Evolutionary conservation across 2,329 filamentous ascomycete genomes (phyloP).

Genomic region (Lachnellula subtilissima): DNA sequence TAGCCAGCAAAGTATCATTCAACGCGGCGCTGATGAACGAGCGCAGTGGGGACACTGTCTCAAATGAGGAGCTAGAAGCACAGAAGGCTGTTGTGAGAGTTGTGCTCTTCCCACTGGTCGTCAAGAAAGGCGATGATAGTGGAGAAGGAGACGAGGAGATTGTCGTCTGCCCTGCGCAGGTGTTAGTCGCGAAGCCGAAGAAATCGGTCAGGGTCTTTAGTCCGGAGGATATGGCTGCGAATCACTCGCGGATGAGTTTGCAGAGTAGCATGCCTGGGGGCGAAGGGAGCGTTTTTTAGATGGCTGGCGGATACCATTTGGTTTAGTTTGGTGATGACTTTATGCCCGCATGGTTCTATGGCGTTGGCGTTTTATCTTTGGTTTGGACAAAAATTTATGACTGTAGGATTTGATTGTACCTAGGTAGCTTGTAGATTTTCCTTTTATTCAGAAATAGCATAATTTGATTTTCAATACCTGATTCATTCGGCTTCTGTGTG

Average conservation of each 20-base stretch:
- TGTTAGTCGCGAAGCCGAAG: constrained; percentile 62
- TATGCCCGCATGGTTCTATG: constrained; percentile 12
- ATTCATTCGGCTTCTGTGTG: not conserved
- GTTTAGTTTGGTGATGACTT: constrained; percentile 10
- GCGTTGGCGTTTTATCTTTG: constrained; percentile 7
- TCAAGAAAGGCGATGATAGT: constrained; percentile 88
- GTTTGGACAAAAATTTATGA: not conserved
- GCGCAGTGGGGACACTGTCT: constrained; percentile 61
- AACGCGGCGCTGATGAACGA: constrained; percentile 95
- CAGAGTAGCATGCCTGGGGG: constrained; percentile 31
- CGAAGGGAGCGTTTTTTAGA: constrained; percentile 23
- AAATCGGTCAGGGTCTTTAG: constrained; percentile 26
- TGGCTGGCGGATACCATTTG: constrained; percentile 12
- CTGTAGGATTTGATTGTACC: constrained; percentile 10
- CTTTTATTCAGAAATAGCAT: constrained; percentile 6
- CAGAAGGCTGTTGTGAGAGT: constrained; percentile 77
- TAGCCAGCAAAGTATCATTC: constrained; percentile 83
- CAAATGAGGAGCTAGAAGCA: constrained; percentile 76
- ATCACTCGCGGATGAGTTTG: constrained; percentile 26
- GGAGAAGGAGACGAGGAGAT: constrained; percentile 90
- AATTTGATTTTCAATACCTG: not conserved
- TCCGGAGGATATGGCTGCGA: constrained; percentile 18
- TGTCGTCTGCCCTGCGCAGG: constrained; percentile 91
- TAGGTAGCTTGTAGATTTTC: constrained; percentile 12
- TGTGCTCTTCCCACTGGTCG: constrained; percentile 91